Evolutionary conservation across 1,284 basidiomycete species (phyloP).

Genomic region (Gastroboletus turbinatus): DNA sequence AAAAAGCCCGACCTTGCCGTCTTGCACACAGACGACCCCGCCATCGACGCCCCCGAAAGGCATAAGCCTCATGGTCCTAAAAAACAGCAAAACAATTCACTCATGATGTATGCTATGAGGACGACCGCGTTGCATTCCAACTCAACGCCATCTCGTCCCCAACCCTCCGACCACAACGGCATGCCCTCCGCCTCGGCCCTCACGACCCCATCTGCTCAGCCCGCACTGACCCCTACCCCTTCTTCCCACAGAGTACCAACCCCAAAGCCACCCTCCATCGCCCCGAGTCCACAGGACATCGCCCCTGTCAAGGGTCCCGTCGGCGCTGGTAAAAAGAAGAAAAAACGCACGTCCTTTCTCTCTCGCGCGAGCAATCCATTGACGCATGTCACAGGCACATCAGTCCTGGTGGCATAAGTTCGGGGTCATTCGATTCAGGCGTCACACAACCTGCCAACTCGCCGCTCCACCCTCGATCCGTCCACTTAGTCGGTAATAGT

Average conservation of each 20-base stretch:
- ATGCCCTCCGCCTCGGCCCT: slow-evolving; percentile 40
- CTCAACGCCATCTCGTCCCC: slow-evolving; percentile 43
- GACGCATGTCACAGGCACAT: slow-evolving; percentile 24
- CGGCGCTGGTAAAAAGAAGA: slow-evolving; percentile 67
- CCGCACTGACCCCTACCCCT: slow-evolving; percentile 54
- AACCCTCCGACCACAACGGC: slow-evolving; percentile 36
- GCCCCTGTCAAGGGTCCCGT: slow-evolving; percentile 44
- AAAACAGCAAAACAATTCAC: slow-evolving; percentile 63
- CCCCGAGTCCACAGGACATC: slow-evolving; percentile 44
- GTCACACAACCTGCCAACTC: neutral
- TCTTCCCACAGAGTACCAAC: slow-evolving; percentile 41
- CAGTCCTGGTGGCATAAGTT: slow-evolving; percentile 26
- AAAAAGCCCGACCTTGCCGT: slow-evolving; percentile 43
- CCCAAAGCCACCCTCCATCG: slow-evolving; percentile 41
- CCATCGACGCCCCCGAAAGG: slow-evolving; percentile 26
- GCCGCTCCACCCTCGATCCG: neutral
- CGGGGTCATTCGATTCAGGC: neutral
- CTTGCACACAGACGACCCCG: slow-evolving; percentile 23
- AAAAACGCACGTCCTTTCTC: slow-evolving; percentile 27
- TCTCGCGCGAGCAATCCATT: slow-evolving; percentile 1
- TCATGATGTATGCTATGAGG: slow-evolving; percentile 73
- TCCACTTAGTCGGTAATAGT: slow-evolving; percentile 1
- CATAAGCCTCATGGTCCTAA: slow-evolving; percentile 38
- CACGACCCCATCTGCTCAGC: slow-evolving; percentile 37
- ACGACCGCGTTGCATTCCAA: slow-evolving; percentile 70